Percentiles rank a stretch among this genome's conserved stretches.
phyloP scores from a whole-genome alignment of 228 moss, liverwort and hornwort genomes.

The Sphagnum fallax region DNA sequence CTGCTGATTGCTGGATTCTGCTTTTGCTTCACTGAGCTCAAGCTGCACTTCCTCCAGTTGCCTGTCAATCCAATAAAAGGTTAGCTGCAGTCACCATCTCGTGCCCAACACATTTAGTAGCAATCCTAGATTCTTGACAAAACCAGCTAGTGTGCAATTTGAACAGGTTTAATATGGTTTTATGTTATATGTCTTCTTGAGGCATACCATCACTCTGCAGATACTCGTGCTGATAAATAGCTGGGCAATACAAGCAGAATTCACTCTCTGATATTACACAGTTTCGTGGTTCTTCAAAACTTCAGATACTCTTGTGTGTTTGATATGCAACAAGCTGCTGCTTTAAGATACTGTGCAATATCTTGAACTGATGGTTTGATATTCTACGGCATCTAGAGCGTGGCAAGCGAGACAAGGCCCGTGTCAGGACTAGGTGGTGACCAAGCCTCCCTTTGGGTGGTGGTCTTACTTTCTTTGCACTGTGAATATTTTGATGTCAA shows the following conservation, averaged over 20 bases:
- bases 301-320: not conserved
- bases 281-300: not conserved
- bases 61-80: conserved; percentile 27
- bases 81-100: not conserved
- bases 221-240: not conserved
- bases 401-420: conserved; percentile 7
- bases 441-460: conserved; percentile 2
- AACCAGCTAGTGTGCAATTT: not conserved
- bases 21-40: conserved; percentile 46
- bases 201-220: not conserved
- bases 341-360: conserved; percentile 8
- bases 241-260: not conserved
- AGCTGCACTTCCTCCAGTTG: conserved; percentile 70
- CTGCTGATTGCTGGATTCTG: conserved; percentile 19
- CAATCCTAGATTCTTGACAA: not conserved
- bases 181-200: not conserved
- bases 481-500: not conserved
- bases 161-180: not conserved
- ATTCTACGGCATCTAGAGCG: conserved; percentile 5
- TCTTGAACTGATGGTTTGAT: conserved; percentile 3
- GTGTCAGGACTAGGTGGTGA: conserved; percentile 3
- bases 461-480: conserved; percentile 1
- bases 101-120: not conserved
- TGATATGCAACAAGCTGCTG: not conserved
- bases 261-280: too few relatives aligned